phyloP scores from a whole-genome alignment of 257 asterid species.

The Linderniella brevidens region DNA sequence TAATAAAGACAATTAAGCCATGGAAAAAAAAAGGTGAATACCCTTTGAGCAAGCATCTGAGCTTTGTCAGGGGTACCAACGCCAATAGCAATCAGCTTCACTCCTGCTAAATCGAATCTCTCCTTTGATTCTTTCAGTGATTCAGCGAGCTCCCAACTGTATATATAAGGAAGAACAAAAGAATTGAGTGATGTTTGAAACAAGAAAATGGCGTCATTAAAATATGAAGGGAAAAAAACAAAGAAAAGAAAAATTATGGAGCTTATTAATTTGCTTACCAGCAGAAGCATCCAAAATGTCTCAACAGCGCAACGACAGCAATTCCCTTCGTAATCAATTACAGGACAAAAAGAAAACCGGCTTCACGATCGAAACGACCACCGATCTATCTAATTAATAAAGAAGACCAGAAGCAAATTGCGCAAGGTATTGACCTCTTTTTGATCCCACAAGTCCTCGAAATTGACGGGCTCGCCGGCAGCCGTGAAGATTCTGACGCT shows the following conservation, averaged over 20 bases:
- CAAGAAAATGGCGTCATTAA: neutral
- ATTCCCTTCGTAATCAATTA: slow-evolving; percentile 29
- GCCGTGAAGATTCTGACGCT: slow-evolving; percentile 55
- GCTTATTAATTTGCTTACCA: slow-evolving; percentile 27
- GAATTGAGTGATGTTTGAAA: neutral
- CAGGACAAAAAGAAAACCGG: neutral
- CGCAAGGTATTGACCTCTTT: slow-evolving; percentile 26
- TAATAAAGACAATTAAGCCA: too few relatives aligned
- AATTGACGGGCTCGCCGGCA: slow-evolving; percentile 52
- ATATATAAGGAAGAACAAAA: neutral
- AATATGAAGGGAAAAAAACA: neutral
- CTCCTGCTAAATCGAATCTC: slow-evolving; percentile 62
- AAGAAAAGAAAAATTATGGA: neutral
- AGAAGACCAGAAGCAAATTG: neutral
- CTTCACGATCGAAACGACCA: neutral
- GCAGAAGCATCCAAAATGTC: slow-evolving; percentile 92
- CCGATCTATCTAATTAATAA: neutral
- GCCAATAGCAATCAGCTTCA: slow-evolving; percentile 77
- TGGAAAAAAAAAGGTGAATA: slow-evolving; percentile 12
- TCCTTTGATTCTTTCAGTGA: slow-evolving; percentile 48
- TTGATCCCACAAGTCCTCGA: slow-evolving; percentile 73
- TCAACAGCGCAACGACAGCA: slow-evolving; percentile 78
- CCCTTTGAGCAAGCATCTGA: slow-evolving; percentile 70
- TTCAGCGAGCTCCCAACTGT: slow-evolving; percentile 84
- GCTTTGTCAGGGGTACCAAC: slow-evolving; percentile 84